phyloP scores from a whole-genome alignment of 106 monocot genomes.

The Dactylorhiza incarnata region DNA sequence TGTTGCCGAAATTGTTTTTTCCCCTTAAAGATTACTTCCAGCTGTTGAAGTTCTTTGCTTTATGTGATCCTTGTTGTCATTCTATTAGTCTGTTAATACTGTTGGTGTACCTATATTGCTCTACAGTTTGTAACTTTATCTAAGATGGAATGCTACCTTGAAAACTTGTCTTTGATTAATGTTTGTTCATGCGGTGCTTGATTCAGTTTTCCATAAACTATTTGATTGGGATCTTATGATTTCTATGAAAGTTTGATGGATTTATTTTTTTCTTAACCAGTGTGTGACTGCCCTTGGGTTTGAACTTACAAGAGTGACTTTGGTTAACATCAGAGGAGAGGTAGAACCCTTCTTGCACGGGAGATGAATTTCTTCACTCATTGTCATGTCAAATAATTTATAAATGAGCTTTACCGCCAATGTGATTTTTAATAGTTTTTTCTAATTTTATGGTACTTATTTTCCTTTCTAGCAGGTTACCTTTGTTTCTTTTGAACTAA shows the following conservation, averaged over 20 bases:
- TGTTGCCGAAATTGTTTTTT: no score
- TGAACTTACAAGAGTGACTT: conserved; percentile 91
- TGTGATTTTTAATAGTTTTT: background rate
- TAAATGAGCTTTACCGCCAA: background rate
- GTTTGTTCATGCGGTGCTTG: background rate
- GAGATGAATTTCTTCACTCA: background rate
- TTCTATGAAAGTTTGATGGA: background rate
- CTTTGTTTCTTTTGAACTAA: background rate
- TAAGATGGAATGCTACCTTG: background rate
- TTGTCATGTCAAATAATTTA: background rate
- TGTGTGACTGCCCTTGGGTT: conserved; percentile 81
- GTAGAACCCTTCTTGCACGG: conserved; percentile 18
- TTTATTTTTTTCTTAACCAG: conserved; percentile 26
- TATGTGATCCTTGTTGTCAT: no score
- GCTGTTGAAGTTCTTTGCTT: no score
- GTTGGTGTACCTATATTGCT: background rate
- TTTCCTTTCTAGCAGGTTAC: background rate
- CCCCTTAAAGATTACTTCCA: no score
- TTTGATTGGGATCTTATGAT: background rate
- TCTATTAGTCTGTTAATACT: background rate
- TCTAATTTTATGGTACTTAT: background rate
- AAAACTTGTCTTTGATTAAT: background rate
- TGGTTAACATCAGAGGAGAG: conserved; percentile 78
- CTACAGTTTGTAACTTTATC: background rate
- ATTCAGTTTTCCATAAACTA: background rate